These are phyloP conservation scores for Plasmodium vinckei DNA, from an alignment of 169 alveolate genomes.

Conservation along the genomic window DNA sequence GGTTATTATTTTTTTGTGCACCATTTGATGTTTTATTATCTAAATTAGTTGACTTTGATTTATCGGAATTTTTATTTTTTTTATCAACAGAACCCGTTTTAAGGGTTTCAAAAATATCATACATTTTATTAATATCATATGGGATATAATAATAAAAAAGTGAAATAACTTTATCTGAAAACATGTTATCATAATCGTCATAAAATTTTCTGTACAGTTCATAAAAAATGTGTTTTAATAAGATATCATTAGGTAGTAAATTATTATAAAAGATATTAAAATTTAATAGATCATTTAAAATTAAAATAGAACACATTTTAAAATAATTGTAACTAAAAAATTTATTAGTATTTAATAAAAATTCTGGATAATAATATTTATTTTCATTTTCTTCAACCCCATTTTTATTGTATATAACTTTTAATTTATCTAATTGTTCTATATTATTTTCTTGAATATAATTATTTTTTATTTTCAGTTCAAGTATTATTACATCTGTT, in stretches of 20 bases:
- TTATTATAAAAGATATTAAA: conserved; percentile 23
- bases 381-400: not conserved
- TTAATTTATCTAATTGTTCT: conserved; percentile 40
- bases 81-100: not conserved
- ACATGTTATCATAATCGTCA: conserved; percentile 24
- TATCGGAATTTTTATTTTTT: not conserved
- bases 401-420: not conserved
- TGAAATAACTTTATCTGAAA: conserved; percentile 3
- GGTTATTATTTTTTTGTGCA: not conserved
- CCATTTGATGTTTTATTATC: not conserved
- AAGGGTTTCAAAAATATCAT: conserved; percentile 15
- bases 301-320: conserved; percentile 62
- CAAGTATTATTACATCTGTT: conserved; percentile 42
- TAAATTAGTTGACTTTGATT: not conserved
- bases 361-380: not conserved
- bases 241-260: conserved; percentile 33
- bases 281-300: conserved; percentile 44
- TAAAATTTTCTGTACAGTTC: conserved; percentile 27
- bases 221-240: conserved; percentile 12
- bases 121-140: conserved; percentile 13
- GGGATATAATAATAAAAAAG: conserved; percentile 34
- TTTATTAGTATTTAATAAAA: conserved; percentile 10
- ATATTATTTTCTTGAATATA: conserved; percentile 25
- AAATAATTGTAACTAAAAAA: conserved; percentile 35
- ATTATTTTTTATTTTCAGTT: conserved; percentile 39